Percentiles rank a stretch among this genome's conserved stretches.
These are phyloP conservation scores for Emericellopsis atlantica DNA, from an alignment of 2,329 filamentous ascomycete species.

Conservation along the genomic window DNA sequence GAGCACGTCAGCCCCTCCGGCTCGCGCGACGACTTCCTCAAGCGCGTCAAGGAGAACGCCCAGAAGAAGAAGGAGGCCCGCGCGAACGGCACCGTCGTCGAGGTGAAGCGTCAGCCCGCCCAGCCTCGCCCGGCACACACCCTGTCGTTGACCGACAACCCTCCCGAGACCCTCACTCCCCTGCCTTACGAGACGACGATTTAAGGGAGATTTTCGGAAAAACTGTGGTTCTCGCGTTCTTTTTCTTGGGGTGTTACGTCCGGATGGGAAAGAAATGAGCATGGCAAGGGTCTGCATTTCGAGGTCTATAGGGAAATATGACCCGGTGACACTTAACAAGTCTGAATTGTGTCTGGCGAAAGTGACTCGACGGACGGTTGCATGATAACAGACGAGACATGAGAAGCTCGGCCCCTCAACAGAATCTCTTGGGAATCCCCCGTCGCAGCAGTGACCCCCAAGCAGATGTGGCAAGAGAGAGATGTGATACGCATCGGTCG, in stretches of 20 bases:
- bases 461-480: no score
- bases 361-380: no score
- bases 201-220: slow-evolving; percentile 34
- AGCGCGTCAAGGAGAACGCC: slow-evolving; percentile 93
- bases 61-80: slow-evolving; percentile 87
- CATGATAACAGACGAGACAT: no score
- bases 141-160: slow-evolving; percentile 68
- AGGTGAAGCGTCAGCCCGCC: slow-evolving; percentile 83
- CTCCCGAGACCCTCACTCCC: slow-evolving; percentile 82
- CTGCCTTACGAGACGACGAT: slow-evolving; percentile 98
- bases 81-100: slow-evolving; percentile 71
- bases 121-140: slow-evolving; percentile 71
- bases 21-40: slow-evolving; percentile 93
- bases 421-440: no score
- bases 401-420: no score
- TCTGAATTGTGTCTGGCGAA: no score
- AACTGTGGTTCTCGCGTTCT: slow-evolving; percentile 18
- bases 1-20: slow-evolving; percentile 94
- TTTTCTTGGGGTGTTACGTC: slow-evolving; percentile 28
- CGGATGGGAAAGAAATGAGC: slow-evolving; percentile 29
- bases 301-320: slow-evolving; percentile 25
- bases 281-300: slow-evolving; percentile 28
- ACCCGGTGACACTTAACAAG: slow-evolving; percentile 18
- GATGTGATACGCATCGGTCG: no score
- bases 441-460: no score